Conservation (phyloP, 2,329 filamentous ascomycete species). For the Sarocladiaceae sp. region DNA sequence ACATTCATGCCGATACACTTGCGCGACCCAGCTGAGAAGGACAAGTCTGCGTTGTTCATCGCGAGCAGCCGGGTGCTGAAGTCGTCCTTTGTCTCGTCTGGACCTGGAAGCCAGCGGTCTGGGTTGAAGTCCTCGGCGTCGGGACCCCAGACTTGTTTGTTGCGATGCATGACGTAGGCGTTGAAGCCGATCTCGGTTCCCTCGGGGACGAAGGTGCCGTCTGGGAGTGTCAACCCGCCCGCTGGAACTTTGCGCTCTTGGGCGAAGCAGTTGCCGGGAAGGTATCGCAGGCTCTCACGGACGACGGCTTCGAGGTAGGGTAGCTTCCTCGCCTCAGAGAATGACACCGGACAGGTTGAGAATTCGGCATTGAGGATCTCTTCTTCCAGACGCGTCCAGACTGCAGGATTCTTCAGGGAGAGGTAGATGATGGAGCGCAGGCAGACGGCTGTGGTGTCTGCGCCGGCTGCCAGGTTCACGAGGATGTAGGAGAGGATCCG, state of each 20-base stretch:
- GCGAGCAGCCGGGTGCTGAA: conserved; percentile 19
- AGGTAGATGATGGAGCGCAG: conserved; percentile 28
- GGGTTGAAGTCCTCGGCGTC: conserved; percentile 24
- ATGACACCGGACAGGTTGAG: neutral
- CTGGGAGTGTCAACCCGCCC: conserved; percentile 24
- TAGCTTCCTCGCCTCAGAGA: conserved; percentile 21
- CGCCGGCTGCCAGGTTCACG: conserved; percentile 23
- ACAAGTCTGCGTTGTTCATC: conserved; percentile 30
- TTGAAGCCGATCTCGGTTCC: conserved; percentile 18
- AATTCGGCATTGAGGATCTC: neutral
- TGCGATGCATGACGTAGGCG: conserved; percentile 21
- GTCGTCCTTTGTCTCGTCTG: conserved; percentile 9
- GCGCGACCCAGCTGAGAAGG: conserved; percentile 35
- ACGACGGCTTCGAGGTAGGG: conserved; percentile 29
- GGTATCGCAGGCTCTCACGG: conserved; percentile 32
- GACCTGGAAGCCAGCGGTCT: conserved; percentile 15
- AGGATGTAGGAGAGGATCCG: conserved; percentile 23
- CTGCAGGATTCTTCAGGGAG: conserved; percentile 23
- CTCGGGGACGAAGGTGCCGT: conserved; percentile 23
- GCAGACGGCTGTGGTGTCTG: conserved; percentile 26
- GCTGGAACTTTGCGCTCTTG: conserved; percentile 20
- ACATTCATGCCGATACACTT: conserved; percentile 36
- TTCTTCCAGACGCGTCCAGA: conserved; percentile 6
- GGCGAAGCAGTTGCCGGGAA: conserved; percentile 24
- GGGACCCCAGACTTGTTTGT: conserved; percentile 28